Base-by-base conservation (phyloP, 768 basidiomycete genomes). In the Boletus patriciae region DNA sequence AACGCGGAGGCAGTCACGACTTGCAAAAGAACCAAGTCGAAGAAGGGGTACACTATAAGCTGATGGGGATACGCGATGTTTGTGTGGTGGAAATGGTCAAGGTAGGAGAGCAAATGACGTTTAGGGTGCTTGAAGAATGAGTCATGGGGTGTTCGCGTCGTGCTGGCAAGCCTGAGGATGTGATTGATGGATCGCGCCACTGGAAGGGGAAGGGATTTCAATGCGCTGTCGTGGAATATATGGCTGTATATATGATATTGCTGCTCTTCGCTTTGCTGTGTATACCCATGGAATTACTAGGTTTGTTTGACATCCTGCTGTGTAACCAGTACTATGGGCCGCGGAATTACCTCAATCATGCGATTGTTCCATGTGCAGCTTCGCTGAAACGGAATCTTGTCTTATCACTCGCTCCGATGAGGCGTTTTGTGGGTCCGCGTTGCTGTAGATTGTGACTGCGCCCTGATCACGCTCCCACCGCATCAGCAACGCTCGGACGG, bases 391-490 rank as follows among this genome's bases (percentile, higher is more conserved):
- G 18, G 23, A 50, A 10, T 18, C 16, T 37, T 2, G 11, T 16
- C 43, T 33, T 48, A 52, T 58, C 42, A 18, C 29, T 44, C 6
- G 13, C 46, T 52, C 57, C 40, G 42, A 67, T 58, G 52, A 42
- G 38, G 53, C 12, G 6, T 29, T 48, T 47, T 58, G 66, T 66
- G 19, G 58, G 66, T 59, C 66, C 66, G 41, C 50, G 38, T 54
- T 68, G 60, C 60, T 60, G 65, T 66, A 19, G 7, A 47, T 2
- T 16, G 25, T 9, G 48, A 48, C 52, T 63, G 55, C 60, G 64
- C 47, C 29, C 7, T 29, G 45, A n/a, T 54, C 54, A 44, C 40
- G 6, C n/a, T 53, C 29, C 25, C 52, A 46, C 56, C 25, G 31
- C 52, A 23, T 27, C 29, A 34, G 52, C 49, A 46, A 42, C 27